These are phyloP conservation scores for Haematococcus lacustris DNA, from an alignment of 139 green algal species.

Conservation along the genomic window DNA sequence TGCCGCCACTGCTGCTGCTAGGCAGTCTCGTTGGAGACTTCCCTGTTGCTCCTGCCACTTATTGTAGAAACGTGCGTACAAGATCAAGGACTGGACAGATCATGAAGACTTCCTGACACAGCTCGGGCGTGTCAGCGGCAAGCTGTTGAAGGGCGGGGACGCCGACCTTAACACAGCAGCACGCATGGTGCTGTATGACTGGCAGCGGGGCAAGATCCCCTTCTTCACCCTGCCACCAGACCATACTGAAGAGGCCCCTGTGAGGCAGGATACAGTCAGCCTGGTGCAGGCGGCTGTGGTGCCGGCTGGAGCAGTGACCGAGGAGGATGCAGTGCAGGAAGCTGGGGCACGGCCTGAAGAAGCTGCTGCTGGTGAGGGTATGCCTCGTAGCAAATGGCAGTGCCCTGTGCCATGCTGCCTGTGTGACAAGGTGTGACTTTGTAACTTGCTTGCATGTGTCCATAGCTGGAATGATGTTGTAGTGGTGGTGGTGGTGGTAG, in stretches of 20 bases:
- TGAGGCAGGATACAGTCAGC: background rate
- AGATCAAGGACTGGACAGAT: conserved; percentile 74
- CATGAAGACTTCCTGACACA: conserved; percentile 88
- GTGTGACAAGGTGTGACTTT: background rate
- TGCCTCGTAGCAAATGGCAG: too few relatives aligned
- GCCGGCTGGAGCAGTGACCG: conserved; percentile 31
- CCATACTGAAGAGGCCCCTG: conserved; percentile 31
- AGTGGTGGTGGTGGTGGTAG: background rate
- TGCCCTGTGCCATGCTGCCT: background rate
- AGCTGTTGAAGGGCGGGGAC: conserved; percentile 77
- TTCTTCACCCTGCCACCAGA: conserved; percentile 88
- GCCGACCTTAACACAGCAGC: conserved; percentile 91
- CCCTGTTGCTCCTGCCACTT: too few relatives aligned
- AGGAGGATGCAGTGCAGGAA: conserved; percentile 40
- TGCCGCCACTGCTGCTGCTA: too few relatives aligned
- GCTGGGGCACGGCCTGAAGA: conserved; percentile 36
- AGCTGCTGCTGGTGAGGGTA: conserved; percentile 26
- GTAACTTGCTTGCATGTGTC: background rate
- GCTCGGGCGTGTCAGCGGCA: conserved; percentile 61
- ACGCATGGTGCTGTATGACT: conserved; percentile 95
- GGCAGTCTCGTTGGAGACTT: too few relatives aligned
- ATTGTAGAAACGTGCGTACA: conserved; percentile 71
- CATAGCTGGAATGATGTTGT: background rate
- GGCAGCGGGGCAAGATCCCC: conserved; percentile 95
- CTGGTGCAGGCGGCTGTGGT: background rate